Evolutionary conservation across 805 yeast genomes (phyloP).

Genomic region (Starmera quercuum): DNA sequence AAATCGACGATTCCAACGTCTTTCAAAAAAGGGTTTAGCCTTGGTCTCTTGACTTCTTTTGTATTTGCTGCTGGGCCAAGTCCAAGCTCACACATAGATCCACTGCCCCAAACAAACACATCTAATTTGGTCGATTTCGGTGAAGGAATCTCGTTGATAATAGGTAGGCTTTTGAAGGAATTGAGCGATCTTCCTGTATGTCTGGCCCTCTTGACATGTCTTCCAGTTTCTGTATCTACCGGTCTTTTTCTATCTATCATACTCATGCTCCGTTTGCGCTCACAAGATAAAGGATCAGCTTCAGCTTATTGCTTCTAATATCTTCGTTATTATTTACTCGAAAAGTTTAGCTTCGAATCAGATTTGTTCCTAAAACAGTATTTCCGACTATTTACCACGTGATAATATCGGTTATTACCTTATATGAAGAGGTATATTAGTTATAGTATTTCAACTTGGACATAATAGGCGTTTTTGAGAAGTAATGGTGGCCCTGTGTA

Average conservation of each 20-base stretch:
- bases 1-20: conserved; percentile 71
- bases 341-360: too few species aligned
- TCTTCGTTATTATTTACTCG: too few species aligned
- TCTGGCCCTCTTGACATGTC: conserved; percentile 13
- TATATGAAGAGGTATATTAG: too few species aligned
- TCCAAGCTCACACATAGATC: conserved; percentile 96
- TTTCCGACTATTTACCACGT: too few species aligned
- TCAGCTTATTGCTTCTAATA: background rate
- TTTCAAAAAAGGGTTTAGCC: conserved; percentile 76
- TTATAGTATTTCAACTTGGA: too few species aligned
- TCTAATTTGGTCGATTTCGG: conserved; percentile 38
- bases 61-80: conserved; percentile 91
- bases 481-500: too few species aligned
- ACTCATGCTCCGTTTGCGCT: conserved; percentile 13
- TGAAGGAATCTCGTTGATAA: conserved; percentile 18
- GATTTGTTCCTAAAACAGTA: too few species aligned
- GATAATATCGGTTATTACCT: too few species aligned
- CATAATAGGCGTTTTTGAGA: too few species aligned
- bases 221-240: conserved; percentile 10
- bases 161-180: conserved; percentile 18
- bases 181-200: conserved; percentile 22
- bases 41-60: conserved; percentile 92
- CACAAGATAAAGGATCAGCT: background rate
- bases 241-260: conserved; percentile 18
- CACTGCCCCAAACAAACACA: conserved; percentile 91